phyloP scores from a whole-genome alignment of 2,329 filamentous ascomycete species.

The Chaetomium sp. region DNA sequence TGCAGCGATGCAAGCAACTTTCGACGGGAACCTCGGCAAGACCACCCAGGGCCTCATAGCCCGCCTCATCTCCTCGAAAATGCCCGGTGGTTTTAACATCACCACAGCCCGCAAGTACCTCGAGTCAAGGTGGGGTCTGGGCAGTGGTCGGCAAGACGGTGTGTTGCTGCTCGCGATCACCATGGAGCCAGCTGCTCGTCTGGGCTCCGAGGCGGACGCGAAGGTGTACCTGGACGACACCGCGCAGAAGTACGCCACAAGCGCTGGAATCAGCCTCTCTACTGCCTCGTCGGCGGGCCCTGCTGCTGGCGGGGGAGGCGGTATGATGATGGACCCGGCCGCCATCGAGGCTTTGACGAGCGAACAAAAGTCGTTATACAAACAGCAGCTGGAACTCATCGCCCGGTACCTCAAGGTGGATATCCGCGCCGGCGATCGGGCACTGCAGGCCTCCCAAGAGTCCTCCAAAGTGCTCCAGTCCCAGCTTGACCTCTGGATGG shows the following conservation, averaged over 20 bases:
- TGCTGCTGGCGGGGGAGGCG: slow-evolving; percentile 62
- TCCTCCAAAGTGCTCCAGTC: slow-evolving; percentile 82
- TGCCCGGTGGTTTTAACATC: slow-evolving; percentile 99
- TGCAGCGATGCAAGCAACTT: slow-evolving; percentile 95
- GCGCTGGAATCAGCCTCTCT: slow-evolving; percentile 76
- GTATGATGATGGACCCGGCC: slow-evolving; percentile 99
- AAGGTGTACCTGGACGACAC: slow-evolving; percentile 89
- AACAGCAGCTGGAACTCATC: slow-evolving; percentile 93
- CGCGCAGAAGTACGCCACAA: slow-evolving; percentile 79
- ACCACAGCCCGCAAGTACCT: slow-evolving; percentile 92
- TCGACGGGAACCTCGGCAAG: slow-evolving; percentile 96
- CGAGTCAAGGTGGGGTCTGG: slow-evolving; percentile 88
- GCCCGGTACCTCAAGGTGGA: slow-evolving; percentile 97
- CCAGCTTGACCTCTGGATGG: slow-evolving; percentile 89
- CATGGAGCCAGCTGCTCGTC: slow-evolving; percentile 81
- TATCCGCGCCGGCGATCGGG: slow-evolving; percentile 92
- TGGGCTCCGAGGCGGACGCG: slow-evolving; percentile 83
- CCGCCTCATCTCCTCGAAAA: slow-evolving; percentile 94
- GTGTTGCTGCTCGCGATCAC: slow-evolving; percentile 83
- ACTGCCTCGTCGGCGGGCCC: slow-evolving; percentile 67
- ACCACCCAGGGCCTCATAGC: slow-evolving; percentile 90
- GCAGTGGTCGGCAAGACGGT: slow-evolving; percentile 80
- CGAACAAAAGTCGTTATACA: slow-evolving; percentile 91
- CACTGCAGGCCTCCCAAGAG: slow-evolving; percentile 75
- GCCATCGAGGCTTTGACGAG: slow-evolving; percentile 96